These are phyloP conservation scores for Leccinum barrowsii DNA, from an alignment of 768 basidiomycete species.

Conservation along the genomic window DNA sequence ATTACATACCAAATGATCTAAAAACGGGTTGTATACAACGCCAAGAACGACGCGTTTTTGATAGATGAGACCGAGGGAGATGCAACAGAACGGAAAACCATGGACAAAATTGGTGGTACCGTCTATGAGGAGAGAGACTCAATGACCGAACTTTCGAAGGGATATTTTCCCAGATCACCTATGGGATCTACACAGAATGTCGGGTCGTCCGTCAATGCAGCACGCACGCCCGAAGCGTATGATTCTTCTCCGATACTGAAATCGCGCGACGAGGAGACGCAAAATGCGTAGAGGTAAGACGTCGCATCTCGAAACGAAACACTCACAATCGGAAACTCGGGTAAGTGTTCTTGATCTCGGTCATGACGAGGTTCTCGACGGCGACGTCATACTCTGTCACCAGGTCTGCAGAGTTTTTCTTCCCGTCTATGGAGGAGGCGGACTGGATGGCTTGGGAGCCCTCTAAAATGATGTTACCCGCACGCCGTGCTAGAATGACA, in stretches of 20 bases:
- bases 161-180: constrained; percentile 40
- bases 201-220: constrained; percentile 76
- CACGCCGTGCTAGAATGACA: constrained; percentile 59
- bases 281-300: neutral
- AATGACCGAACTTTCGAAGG: neutral
- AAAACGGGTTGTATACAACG: constrained; percentile 90
- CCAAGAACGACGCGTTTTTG: constrained; percentile 76
- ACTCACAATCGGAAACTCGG: constrained; percentile 81
- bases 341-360: constrained; percentile 58
- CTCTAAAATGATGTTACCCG: constrained; percentile 70
- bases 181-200: constrained; percentile 98
- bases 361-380: constrained; percentile 81
- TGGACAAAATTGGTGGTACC: constrained; percentile 88
- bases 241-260: constrained; percentile 90
- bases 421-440: constrained; percentile 60
- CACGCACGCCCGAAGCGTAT: constrained; percentile 67
- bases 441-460: constrained; percentile 71
- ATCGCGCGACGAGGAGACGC: neutral
- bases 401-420: constrained; percentile 91
- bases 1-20: constrained; percentile 63
- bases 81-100: constrained; percentile 82
- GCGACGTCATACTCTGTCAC: constrained; percentile 93
- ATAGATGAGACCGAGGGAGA: constrained; percentile 87
- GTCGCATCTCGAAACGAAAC: neutral
- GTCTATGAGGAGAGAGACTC: constrained; percentile 39